Evolutionary conservation across 2,329 filamentous ascomycete species (phyloP), one percentile per base, ranked within the genome.

Genomic region (Cladosporium phlei): DNA sequence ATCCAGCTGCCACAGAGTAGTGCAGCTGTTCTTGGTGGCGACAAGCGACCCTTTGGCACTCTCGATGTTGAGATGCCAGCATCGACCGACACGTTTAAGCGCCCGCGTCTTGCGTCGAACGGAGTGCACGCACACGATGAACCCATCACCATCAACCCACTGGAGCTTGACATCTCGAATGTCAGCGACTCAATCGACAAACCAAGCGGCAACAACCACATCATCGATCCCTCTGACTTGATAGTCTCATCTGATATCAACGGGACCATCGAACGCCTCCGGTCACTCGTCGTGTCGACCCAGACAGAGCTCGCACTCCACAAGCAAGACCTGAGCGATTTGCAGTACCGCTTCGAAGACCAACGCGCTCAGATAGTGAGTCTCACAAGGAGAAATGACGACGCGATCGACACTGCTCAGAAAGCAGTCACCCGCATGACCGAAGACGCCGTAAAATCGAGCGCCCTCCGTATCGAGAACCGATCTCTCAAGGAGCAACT

Each of bases 111-210:
- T 11, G 52, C 53, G 3, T 17, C 24, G 3, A 39, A 45, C 17
- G 38, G 29, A 17, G 14, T 32, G 10, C 45, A 47, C 14, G 38
- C 43, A 12, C 39, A 46, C 12, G 50, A 54, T 4, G 28, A 58
- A 8, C 57, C 58, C 0, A 43, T 35, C 1, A 65, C 61, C 3
- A 59, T 66, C 44, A 59, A 65, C 37, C 59, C 59, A 4, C 52
- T 57, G n/a, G 59, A 64, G 2, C 48, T 63, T 17, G 66, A 69
- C 5, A 51, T 66, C 17, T 69, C 67, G 1, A 67, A 65, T 20
- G 56, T 70, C 38, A 73, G 67, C 47, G 68, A 72, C 50, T 72
- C 69, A 0, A 58, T 69, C 46, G 61, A 61, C 7, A 58, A 61
- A 9, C 60, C 60, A 5, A 58, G 55, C 9, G n/a, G n/a, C n/a